Conservation (phyloP, 1,284 basidiomycete genomes). For the Meira miltonrushii region DNA sequence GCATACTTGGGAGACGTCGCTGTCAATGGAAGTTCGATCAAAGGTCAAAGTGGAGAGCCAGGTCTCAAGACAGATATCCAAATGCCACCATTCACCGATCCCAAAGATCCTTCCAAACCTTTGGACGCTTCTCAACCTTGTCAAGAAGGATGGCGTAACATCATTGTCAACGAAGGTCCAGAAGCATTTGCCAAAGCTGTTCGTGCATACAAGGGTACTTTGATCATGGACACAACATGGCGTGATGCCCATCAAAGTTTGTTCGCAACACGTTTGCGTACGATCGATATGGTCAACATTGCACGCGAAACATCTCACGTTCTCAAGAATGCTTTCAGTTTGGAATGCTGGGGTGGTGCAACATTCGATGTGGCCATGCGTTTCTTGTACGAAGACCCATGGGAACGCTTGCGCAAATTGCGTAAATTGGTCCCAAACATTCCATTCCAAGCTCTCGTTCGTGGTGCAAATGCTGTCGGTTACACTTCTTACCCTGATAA, state of each 20-base stretch:
- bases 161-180: constrained; percentile 95
- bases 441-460: constrained; percentile 94
- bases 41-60: constrained; percentile 86
- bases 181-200: constrained; percentile 98
- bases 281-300: constrained; percentile 96
- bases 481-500: constrained; percentile 99
- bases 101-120: constrained; percentile 66
- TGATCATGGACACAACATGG: constrained; percentile 77
- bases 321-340: constrained; percentile 86
- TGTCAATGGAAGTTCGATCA: constrained; percentile 97
- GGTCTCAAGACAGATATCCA: constrained; percentile 85
- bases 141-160: constrained; percentile 91
- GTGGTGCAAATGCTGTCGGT: constrained; percentile 97
- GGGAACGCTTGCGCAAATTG: constrained; percentile 91
- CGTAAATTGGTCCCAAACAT: constrained; percentile 97
- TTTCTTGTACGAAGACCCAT: constrained; percentile 99
- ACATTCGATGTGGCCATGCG: constrained; percentile 99
- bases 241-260: constrained; percentile 98
- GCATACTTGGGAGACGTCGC: constrained; percentile 95
- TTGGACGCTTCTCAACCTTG: constrained; percentile 80
- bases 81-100: constrained; percentile 74
- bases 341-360: constrained; percentile 99
- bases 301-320: constrained; percentile 88
- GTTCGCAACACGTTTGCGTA: constrained; percentile 90
- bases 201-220: constrained; percentile 84